phyloP scores from a whole-genome alignment of 2,329 filamentous ascomycete genomes.

The Fusarium sp. region DNA sequence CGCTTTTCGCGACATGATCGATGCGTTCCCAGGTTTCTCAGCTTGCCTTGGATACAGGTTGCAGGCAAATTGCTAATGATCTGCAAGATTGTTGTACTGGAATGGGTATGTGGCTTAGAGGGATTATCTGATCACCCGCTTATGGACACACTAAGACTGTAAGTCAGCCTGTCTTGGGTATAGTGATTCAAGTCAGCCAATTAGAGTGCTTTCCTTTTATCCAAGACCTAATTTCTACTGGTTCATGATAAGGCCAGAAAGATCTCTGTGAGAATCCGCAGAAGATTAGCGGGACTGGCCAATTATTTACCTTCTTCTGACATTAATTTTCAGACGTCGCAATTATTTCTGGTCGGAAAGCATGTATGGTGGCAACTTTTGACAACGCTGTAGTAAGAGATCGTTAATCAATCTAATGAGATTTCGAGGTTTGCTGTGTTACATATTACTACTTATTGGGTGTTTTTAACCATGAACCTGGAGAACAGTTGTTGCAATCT shows the following conservation, averaged over 20 bases:
- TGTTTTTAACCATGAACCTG: too few relatives aligned
- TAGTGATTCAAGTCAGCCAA: neutral
- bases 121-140: neutral
- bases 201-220: neutral
- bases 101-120: conserved; percentile 3
- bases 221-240: neutral
- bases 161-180: neutral
- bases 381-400: too few relatives aligned
- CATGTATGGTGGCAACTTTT: too few relatives aligned
- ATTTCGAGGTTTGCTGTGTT: too few relatives aligned
- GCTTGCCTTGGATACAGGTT: neutral
- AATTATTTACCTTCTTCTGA: neutral
- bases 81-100: neutral
- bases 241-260: neutral
- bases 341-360: too few relatives aligned
- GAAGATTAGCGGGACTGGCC: neutral
- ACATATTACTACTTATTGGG: too few relatives aligned
- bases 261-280: neutral
- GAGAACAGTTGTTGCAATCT: too few relatives aligned
- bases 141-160: neutral
- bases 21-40: neutral
- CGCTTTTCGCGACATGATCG: neutral
- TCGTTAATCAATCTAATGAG: too few relatives aligned
- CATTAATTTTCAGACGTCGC: neutral
- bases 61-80: neutral